Evolutionary conservation across 768 basidiomycete genomes (phyloP).

Genomic region (Tephrocybe rancida): DNA sequence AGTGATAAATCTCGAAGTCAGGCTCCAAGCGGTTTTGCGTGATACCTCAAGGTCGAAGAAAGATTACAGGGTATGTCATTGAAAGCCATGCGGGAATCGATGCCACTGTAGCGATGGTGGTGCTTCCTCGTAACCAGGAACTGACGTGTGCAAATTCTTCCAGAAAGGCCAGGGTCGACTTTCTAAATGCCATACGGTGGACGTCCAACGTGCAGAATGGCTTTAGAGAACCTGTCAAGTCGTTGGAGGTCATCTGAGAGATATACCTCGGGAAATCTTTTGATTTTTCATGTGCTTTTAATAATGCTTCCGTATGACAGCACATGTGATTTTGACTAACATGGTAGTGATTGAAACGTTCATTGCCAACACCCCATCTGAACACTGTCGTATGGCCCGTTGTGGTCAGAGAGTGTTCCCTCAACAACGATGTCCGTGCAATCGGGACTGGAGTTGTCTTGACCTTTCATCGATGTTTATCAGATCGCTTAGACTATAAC

Average conservation of each 20-base stretch:
- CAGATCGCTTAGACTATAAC: not conserved
- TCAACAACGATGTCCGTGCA: constrained; percentile 58
- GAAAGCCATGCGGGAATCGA: not conserved
- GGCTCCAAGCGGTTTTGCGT: not conserved
- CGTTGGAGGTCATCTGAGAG: constrained; percentile 7
- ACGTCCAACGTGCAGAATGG: not conserved
- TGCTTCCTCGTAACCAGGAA: too few relatives aligned
- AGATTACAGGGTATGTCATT: not conserved
- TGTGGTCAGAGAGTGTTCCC: constrained; percentile 45
- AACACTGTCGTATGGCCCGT: constrained; percentile 41
- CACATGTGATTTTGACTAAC: not conserved
- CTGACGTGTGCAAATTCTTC: not conserved
- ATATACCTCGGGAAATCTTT: too few relatives aligned
- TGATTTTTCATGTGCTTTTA: constrained; percentile 4
- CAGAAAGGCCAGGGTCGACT: not conserved
- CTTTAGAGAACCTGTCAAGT: not conserved
- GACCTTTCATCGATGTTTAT: constrained; percentile 35
- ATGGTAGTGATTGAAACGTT: not conserved
- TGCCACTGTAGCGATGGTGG: not conserved
- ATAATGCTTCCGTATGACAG: not conserved
- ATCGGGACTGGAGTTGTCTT: constrained; percentile 54
- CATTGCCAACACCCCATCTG: constrained; percentile 27
- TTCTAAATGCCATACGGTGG: not conserved
- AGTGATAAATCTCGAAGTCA: not conserved
- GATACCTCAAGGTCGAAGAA: not conserved